Evolutionary conservation across 768 basidiomycete genomes (phyloP).

Genomic region (Podaxis mareebaensis): DNA sequence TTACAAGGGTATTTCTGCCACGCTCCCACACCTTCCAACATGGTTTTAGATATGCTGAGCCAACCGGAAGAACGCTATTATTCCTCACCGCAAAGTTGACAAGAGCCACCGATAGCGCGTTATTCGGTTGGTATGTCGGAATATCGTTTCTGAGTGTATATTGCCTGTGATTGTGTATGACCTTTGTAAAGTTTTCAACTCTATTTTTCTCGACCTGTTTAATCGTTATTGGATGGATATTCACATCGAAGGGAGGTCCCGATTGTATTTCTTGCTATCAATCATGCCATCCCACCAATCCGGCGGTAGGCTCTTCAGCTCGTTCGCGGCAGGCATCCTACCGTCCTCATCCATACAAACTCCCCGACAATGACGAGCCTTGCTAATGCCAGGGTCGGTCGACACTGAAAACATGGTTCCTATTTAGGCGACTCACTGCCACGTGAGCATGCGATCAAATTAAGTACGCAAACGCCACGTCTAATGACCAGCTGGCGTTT

Average conservation of each 20-base stretch:
- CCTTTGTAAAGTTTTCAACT: not conserved
- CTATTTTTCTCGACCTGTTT: conserved; percentile 5
- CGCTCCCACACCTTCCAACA: conserved; percentile 10
- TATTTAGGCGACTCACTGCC: not conserved
- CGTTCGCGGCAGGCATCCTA: not conserved
- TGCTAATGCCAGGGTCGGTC: not conserved
- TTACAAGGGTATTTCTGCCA: not conserved
- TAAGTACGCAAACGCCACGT: conserved; percentile 27
- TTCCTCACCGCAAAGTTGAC: not conserved
- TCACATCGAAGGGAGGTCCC: conserved; percentile 1
- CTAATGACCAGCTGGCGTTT: conserved; percentile 11
- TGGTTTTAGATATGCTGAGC: conserved; percentile 2
- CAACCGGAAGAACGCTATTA: conserved; percentile 13
- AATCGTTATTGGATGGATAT: not conserved
- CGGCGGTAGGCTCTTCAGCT: not conserved
- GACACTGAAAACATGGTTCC: not conserved
- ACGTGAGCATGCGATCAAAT: conserved; percentile 9
- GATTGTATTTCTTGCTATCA: not conserved
- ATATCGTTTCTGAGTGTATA: not conserved
- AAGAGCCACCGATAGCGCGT: not conserved
- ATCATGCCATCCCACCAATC: not conserved
- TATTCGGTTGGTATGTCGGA: not conserved
- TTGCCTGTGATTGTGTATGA: not conserved
- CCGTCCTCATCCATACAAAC: not conserved
- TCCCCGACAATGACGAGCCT: not conserved